Evolutionary conservation across 164 flowering plant species (phyloP), one percentile per base, ranked within the genome.

Genomic region (Umbellularia californica): DNA sequence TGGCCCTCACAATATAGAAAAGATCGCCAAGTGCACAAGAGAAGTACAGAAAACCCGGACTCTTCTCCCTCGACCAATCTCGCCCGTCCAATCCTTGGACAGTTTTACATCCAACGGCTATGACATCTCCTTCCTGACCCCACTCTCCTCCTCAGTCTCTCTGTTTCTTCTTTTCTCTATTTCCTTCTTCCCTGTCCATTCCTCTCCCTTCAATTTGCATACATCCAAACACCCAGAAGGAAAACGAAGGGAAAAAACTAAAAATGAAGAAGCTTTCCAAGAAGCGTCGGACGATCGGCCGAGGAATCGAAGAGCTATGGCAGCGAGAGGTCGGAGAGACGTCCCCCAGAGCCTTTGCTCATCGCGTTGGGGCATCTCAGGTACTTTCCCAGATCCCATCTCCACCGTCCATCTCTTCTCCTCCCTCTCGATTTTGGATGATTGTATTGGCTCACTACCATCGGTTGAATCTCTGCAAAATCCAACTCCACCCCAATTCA

Each of bases 291-390:
- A 3, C 69, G 47, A 28, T 13, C 15, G 69, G 69, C 3, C 69
- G 47, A 3, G 69, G 69, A 15, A 67, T 67, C n/a, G 69, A 67
- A 7, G 69, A 67, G 69, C 23, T 67, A 20, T 67, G 69, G 69
- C 69, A 17, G 69, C 69, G 69, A 30, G 69, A 67, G 69, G 22
- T 67, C 10, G 69, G 69, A 19, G 69, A 67, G 41, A 1, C 13
- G 2, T 67, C 50, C 1, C 69, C 69, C 9, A 17, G n/a, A 6
- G 17, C 69, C 23, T 67, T 67, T n/a, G 47, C n/a, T 35, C 41
- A 25, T 7, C 69, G 69, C 19, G 69, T 33, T 1, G 69, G 69
- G 47, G 69, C 69, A 30, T 28, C 50, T 17, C 41, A 67, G 69
- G 69, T 28, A 67, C 13, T 9, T 9, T 41, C 47, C 7, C 19